Base-by-base conservation (phyloP, 176 grass and related monocot species). In the Bothriochloa decipiens region DNA sequence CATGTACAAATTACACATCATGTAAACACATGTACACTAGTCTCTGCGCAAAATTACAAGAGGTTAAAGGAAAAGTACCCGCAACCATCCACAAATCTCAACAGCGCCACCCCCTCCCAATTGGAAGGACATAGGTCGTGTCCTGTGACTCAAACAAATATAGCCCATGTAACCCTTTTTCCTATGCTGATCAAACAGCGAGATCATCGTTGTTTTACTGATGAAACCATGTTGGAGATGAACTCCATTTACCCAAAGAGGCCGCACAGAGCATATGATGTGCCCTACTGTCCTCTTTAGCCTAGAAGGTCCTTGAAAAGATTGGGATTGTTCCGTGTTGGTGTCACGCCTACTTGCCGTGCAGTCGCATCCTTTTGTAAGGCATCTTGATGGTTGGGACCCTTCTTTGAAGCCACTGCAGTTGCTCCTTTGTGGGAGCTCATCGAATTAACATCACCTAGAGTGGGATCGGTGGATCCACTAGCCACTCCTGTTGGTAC, bases 221-320 rank as follows among this genome's bases (percentile, higher is more conserved):
- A 65, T 72, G 14, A 12, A 68, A 80, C 26, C 69, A 76, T 10
- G 64, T 40, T 25, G 28, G 55, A 63, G 80, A 25, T 25, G 7
- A 22, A 29, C 80, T 29, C 20, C 2, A 2, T 26, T 53, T 32
- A 52, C 79, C 52, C 76, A 80, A 90, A 27, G 36, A 57, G 50
- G 70, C 75, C 79, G 67, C 20, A 27, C 28, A 2, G 6, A 65
- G 47, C 41, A 71, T 70, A 20, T 35, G 23, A 1, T 12, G 17
- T 50, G 43, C 26, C 52, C 80, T 74, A 60, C 9, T 62, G 58
- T 26, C n/a, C 58, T 26, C 26, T 65, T 88, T 86, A 99, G 53
- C 97, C 93, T 68, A 99, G 55, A 46, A 99, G 62, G 67, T 99
- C 97, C 72, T 92, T 94, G 84, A 99, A 99, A 55, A 99, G 88